Base-by-base conservation (phyloP, 2,329 filamentous ascomycete species). In the Leptoxyphium fumago region DNA sequence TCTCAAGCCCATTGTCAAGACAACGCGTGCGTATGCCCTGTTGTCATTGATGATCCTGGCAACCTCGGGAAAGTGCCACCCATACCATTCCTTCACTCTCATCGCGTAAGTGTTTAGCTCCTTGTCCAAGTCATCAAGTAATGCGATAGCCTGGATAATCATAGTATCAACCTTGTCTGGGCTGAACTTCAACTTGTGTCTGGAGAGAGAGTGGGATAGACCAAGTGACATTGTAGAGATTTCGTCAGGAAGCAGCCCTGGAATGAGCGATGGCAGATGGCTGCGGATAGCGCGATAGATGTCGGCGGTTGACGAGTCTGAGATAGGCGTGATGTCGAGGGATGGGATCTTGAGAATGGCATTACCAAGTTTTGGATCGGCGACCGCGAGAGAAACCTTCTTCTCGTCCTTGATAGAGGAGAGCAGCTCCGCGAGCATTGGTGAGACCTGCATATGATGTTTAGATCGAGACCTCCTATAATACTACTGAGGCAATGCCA, bases 51-150 rank as follows among this genome's bases (percentile, higher is more conserved):
- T 75, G 60, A 96, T 94, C 69, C 88, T 89, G 60, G 85, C 88
- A 75, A 98, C 80, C 71, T 98, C 91, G 36, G 91, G 91, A 72
- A 96, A 98, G 68, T 96, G 91, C 91, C 91, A 98, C 59, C 91
- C 91, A 63, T 98, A 98, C 91, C 91, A 98, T 67, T 98, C 91
- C 78, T 96, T 96, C 49, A 95, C 87, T 64, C 91, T 77, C 91
- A 98, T 98, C 52, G 91, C 89, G 62, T 95, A 96, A 56, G 85
- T 91, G 72, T 98, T 98, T 51, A 98, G 73, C 68, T 98, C 91
- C 74, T 98, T 98, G 72, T 98, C 91, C 49, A 98, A 72, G 52
- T 98, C 91, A 62, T 98, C 91, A 40, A 98, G 74, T 42, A 95
- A 77, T 51, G 83, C 82, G 61, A 98, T 91, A 45, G 88, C 88